Conservation (phyloP, 768 basidiomycete species). For the Asterophora lycoperdoides region DNA sequence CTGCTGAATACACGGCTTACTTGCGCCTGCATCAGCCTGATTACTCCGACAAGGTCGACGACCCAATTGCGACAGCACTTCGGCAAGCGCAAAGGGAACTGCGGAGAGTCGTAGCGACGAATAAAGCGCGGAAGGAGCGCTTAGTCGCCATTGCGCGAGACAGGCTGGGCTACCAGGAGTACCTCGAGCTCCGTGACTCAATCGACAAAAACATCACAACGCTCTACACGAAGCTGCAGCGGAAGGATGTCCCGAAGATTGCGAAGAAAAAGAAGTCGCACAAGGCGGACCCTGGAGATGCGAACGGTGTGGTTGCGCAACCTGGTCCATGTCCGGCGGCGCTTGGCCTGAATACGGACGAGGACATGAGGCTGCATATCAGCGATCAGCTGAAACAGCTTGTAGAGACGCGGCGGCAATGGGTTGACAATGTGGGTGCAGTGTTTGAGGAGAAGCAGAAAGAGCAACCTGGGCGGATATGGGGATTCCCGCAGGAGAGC, state of each 20-base stretch:
- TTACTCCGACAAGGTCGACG: conserved; percentile 78
- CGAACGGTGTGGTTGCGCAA: conserved; percentile 29
- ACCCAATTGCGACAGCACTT: conserved; percentile 88
- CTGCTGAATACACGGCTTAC: neutral
- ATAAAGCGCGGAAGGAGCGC: conserved; percentile 77
- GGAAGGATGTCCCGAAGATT: conserved; percentile 72
- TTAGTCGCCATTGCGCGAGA: conserved; percentile 76
- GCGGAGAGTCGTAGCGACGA: conserved; percentile 68
- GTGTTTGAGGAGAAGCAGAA: conserved; percentile 74
- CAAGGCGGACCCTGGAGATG: conserved; percentile 20
- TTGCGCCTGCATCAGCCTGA: conserved; percentile 52
- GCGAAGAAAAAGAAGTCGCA: conserved; percentile 72
- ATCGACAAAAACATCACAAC: conserved; percentile 81
- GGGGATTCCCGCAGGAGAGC: conserved; percentile 72
- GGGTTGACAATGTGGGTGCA: conserved; percentile 72
- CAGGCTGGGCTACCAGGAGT: conserved; percentile 89
- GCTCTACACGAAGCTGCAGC: conserved; percentile 75
- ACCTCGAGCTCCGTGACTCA: conserved; percentile 76
- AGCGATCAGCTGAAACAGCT: conserved; percentile 66
- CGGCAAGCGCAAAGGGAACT: conserved; percentile 85
- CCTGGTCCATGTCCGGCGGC: conserved; percentile 68
- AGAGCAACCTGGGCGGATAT: conserved; percentile 62
- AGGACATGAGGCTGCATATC: conserved; percentile 57
- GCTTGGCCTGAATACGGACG: conserved; percentile 64
- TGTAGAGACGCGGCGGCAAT: conserved; percentile 71